Conservation (phyloP, 140 eudicot species). For the Flaveria floridana region DNA sequence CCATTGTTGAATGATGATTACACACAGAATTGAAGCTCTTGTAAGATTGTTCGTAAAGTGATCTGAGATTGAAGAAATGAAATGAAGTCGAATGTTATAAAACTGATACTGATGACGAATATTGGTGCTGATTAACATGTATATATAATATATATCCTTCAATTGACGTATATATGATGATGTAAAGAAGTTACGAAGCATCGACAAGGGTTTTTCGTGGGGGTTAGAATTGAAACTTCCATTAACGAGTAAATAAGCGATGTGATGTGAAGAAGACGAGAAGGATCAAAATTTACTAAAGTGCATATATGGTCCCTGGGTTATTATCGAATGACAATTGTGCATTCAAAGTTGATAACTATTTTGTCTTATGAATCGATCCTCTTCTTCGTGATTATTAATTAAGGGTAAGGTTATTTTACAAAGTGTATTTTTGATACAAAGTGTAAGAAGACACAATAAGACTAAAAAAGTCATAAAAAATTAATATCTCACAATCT, state of each 20-base stretch:
- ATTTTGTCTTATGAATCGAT: not conserved
- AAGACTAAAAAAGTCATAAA: no score
- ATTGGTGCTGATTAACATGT: not conserved
- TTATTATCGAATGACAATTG: not conserved
- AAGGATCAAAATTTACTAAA: not conserved
- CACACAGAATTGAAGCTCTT: not conserved
- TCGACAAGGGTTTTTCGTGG: not conserved
- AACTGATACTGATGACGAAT: not conserved
- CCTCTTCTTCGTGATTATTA: not conserved
- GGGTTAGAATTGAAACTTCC: constrained; percentile 3
- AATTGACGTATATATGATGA: not conserved
- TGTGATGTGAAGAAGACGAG: not conserved
- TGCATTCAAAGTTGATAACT: not conserved
- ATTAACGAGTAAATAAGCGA: constrained; percentile 19
- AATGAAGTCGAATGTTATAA: not conserved
- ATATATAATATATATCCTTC: constrained; percentile 8
- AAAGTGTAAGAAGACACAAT: no score
- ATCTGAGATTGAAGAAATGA: not conserved
- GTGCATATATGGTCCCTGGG: not conserved
- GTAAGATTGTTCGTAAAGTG: not conserved
- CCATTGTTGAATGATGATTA: constrained; percentile 13
- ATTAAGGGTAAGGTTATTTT: no score
- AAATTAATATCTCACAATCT: no score
- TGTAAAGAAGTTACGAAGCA: not conserved
- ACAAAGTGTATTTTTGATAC: no score